Base-by-base conservation (phyloP, 176 grass and related monocot species). In the Olyra latifolia region DNA sequence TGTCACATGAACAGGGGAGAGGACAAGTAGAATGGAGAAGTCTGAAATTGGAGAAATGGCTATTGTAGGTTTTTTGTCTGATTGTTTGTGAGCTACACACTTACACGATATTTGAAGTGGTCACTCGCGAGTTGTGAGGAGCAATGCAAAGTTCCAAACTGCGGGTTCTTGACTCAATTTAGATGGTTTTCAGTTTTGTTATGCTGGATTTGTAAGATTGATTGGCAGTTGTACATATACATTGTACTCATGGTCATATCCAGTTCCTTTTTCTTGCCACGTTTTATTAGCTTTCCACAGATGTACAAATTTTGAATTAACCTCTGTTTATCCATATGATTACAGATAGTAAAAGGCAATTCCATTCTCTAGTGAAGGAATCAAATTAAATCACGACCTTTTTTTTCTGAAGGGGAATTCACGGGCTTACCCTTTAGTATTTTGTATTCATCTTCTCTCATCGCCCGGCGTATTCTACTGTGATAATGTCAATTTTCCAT, bases 131-230 rank as follows among this genome's bases (percentile, higher is more conserved):
- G 58, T 62, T 20, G 13, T 80, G 23, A 53, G 58, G 62, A 38
- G 14, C 76, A 84, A 69, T 54, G 69, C 60, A 69, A 68, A 50
- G 5, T 47, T 54, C 69, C 60, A 69, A 61, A 50, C 8, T 40
- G 13, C 10, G 24, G 52, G 0, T 28, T 28, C 10, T 53, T 19
- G 17, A 4, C 12, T 67, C 7, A 28, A n/a, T 38, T 59, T 20
- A 65, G 4, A 19, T 35, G 20, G 54, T 42, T 42, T 28, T 45
- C 10, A 32, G 1, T 35, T 70, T 17, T 29, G n/a, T 78, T 58
- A 38, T 71, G 27, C 41, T 64, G 3, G 9, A 43, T 28, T 27
- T 65, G 6, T 24, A 28, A 75, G 9, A 20, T 30, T 85, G 20
- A 24, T 66, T 24, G 20, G 4, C 5, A 20, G 30, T 1, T 74